Percentiles rank a stretch among this genome's conserved stretches.
These are phyloP conservation scores for Aaosphaeria arxii DNA, from an alignment of 2,329 filamentous ascomycete species.

Conservation along the genomic window DNA sequence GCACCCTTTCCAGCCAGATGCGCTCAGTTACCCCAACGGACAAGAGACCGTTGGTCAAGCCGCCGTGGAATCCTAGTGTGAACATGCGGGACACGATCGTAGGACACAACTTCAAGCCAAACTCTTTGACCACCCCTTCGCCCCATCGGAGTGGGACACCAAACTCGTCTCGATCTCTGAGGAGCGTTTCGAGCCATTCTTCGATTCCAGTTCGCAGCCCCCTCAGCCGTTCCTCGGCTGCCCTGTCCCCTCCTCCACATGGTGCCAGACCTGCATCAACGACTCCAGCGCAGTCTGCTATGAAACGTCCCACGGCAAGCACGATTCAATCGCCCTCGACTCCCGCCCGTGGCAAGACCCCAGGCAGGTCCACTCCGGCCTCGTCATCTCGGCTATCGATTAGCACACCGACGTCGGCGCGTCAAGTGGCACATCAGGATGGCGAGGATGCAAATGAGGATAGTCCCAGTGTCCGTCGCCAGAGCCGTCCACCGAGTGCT, in stretches of 20 bases:
- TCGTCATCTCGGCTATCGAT: constrained; percentile 13
- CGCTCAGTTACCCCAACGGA: constrained; percentile 24
- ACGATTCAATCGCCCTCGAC: constrained; percentile 30
- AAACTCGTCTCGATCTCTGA: constrained; percentile 14
- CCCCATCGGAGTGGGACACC: constrained; percentile 22
- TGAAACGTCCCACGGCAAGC: constrained; percentile 24
- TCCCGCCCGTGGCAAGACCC: constrained; percentile 21
- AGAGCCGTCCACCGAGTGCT: constrained; percentile 24
- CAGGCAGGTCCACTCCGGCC: constrained; percentile 16
- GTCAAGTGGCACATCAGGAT: constrained; percentile 17
- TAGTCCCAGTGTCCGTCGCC: constrained; percentile 25
- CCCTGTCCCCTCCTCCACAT: constrained; percentile 16
- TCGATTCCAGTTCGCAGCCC: constrained; percentile 36
- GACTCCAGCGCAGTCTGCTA: constrained; percentile 24
- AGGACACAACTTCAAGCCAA: constrained; percentile 38
- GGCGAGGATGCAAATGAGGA: constrained; percentile 23
- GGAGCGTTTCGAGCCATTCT: constrained; percentile 30
- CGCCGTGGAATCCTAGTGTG: constrained; percentile 38
- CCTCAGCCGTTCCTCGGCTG: constrained; percentile 21
- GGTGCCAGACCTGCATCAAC: constrained; percentile 23
- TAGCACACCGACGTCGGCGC: constrained; percentile 20
- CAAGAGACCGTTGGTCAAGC: constrained; percentile 26
- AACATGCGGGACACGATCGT: constrained; percentile 38
- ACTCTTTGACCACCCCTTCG: constrained; percentile 32
- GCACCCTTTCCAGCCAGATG: constrained; percentile 20